A percentile compares a stretch with the other conserved stretches of the same genome.
Evolutionary conservation across 2,329 filamentous ascomycete species (phyloP).

Genomic region (Ophiostoma australiae): DNA sequence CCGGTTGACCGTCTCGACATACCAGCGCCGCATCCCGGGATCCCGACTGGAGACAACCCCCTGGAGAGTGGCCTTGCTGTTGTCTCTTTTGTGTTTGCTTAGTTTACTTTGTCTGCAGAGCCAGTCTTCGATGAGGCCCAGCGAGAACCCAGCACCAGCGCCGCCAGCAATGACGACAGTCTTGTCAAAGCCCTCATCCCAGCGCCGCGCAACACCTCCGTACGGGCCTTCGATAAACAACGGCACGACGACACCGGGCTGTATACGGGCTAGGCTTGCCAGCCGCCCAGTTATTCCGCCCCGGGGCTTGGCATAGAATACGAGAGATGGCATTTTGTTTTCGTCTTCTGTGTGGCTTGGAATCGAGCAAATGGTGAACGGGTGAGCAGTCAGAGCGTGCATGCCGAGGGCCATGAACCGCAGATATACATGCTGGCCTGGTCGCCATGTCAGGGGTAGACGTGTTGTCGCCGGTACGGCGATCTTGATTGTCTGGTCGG

Average conservation of each 20-base stretch:
- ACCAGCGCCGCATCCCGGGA: constrained; percentile 1
- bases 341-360: neutral
- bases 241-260: neutral
- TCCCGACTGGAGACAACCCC: neutral
- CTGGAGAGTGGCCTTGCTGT: neutral
- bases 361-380: neutral
- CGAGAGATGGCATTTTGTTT: neutral
- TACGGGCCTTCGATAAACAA: neutral
- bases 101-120: constrained; percentile 22
- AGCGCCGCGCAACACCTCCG: constrained; percentile 34
- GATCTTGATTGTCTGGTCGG: constrained; percentile 1
- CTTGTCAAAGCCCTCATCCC: constrained; percentile 39
- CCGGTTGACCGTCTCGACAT: neutral
- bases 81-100: neutral
- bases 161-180: constrained; percentile 51
- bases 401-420: neutral
- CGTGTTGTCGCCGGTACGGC: neutral
- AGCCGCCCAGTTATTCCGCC: neutral
- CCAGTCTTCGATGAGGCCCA: constrained; percentile 45
- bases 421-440: neutral
- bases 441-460: neutral
- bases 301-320: neutral
- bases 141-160: constrained; percentile 50
- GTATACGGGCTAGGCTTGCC: neutral
- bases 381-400: neutral